phyloP scores from a whole-genome alignment of 2,329 filamentous ascomycete genomes.

The Furcasterigmium sp. region DNA sequence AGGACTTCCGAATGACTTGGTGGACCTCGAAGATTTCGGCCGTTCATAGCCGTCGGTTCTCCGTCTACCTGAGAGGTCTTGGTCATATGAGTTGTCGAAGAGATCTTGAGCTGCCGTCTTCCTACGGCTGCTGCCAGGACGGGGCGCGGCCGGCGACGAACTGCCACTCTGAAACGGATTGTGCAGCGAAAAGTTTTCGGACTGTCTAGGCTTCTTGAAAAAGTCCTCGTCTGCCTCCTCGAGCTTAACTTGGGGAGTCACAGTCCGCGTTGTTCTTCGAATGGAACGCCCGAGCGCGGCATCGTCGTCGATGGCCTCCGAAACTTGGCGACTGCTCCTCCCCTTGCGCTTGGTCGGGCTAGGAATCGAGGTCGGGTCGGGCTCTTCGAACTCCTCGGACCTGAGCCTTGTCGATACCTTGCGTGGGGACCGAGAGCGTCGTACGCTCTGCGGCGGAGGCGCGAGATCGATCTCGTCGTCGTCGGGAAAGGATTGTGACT shows the following conservation, averaged over 20 bases:
- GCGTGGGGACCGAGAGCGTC: slow-evolving; percentile 49
- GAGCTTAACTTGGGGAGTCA: slow-evolving; percentile 46
- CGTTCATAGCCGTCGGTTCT: slow-evolving; percentile 29
- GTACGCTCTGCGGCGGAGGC: slow-evolving; percentile 42
- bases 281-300: slow-evolving; percentile 33
- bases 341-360: slow-evolving; percentile 52
- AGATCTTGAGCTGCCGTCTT: slow-evolving; percentile 26
- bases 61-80: slow-evolving; percentile 26
- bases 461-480: slow-evolving; percentile 55
- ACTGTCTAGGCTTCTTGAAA: slow-evolving; percentile 25
- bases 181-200: slow-evolving; percentile 65
- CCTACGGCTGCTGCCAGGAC: slow-evolving; percentile 43
- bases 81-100: slow-evolving; percentile 15
- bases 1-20: slow-evolving; percentile 55
- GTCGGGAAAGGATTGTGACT: slow-evolving; percentile 59
- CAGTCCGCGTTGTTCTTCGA: slow-evolving; percentile 46
- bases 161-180: slow-evolving; percentile 92
- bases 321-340: slow-evolving; percentile 48
- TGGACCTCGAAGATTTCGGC: slow-evolving; percentile 21
- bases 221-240: slow-evolving; percentile 49
- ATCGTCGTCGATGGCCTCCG: slow-evolving; percentile 47
- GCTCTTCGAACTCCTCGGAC: slow-evolving; percentile 39
- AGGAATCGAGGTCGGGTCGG: slow-evolving; percentile 19
- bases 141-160: slow-evolving; percentile 53
- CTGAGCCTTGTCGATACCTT: slow-evolving; percentile 48